Evolutionary conservation across 805 yeast species (phyloP), one percentile per base, ranked within the genome.

Genomic region (Suhomyces canberraensis): DNA sequence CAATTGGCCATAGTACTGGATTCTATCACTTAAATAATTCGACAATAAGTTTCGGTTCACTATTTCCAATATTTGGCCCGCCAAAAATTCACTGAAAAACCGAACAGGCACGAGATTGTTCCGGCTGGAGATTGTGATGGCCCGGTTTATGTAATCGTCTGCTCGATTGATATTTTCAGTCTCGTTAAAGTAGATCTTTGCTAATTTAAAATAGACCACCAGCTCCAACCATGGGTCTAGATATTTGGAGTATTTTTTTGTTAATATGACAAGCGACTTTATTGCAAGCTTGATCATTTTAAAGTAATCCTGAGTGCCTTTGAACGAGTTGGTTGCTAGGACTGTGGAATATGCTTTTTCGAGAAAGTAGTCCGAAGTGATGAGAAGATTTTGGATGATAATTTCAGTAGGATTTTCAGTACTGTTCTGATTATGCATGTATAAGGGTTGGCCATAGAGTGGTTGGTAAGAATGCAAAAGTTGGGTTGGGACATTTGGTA

Each of bases 91-190:
- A 11, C 64, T 41, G 29, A 54, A 47, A 21, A 69, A 52, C 28
- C 51, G 52, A 16, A 54, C 4, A 6, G 19, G 29, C 49, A 40
- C 4, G 46, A 56, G 40, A 24, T 58, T 45, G 41, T 58, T 58
- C 35, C 67, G 48, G 4, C 46, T 41, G 4, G 68, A 49, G 3
- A 66, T 39, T 0, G 54, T 31, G 1, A 62, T 48, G 2, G 70
- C 61, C 35, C 46, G 47, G 51, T 41, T 63, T 20, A 46, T 60
- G 54, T 52, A 64, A 8, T 60, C 63, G 11, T 69, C 69, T 0
- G 80, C 79, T 25, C 55, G 44, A 19, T 62, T 62, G 13, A 55
- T 43, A 42, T 66, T 64, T 3, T 52, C 53, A 0, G 79, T 75
- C 37, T 76, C 80, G 17, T 42, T 41, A 31, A 62, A 59, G 35